Percentiles rank a stretch among this genome's conserved stretches.
These are phyloP conservation scores for Lentinula sp. DNA, from an alignment of 768 basidiomycete species.

Conservation along the genomic window DNA sequence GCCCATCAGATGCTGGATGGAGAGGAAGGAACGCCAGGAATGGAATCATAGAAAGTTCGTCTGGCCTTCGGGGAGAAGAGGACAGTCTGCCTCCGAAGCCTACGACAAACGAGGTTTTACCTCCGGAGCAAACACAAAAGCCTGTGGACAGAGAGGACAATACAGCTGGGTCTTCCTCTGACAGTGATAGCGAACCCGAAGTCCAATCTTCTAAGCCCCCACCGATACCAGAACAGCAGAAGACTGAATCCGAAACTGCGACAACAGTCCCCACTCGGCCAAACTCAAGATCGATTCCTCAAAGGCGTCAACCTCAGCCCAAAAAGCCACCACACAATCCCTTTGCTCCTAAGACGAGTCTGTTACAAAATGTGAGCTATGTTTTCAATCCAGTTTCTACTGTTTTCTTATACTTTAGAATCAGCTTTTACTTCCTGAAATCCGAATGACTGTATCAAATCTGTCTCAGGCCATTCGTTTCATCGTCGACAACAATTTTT, in stretches of 20 bases:
- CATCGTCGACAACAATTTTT: slow-evolving; percentile 84
- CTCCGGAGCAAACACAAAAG: background rate
- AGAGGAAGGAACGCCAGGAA: slow-evolving; percentile 20
- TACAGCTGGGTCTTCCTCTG: slow-evolving; percentile 10
- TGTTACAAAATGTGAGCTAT: slow-evolving; percentile 70
- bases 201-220: slow-evolving; percentile 19
- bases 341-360: slow-evolving; percentile 59
- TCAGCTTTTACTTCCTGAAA: slow-evolving; percentile 80
- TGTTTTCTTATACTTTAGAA: slow-evolving; percentile 3
- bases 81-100: background rate
- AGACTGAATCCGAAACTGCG: background rate
- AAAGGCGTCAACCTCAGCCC: slow-evolving; percentile 27
- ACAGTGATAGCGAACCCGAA: slow-evolving; percentile 48
- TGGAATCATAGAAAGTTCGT: background rate
- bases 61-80: background rate
- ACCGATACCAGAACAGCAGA: background rate
- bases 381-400: background rate
- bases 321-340: slow-evolving; percentile 52
- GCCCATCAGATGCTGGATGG: slow-evolving; percentile 22
- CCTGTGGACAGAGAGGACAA: background rate
- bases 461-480: slow-evolving; percentile 90
- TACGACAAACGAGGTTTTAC: background rate
- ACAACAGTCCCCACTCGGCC: background rate
- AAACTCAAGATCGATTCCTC: slow-evolving; percentile 13
- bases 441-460: slow-evolving; percentile 83